Percentiles rank a stretch among this genome's conserved stretches.
Conservation (phyloP, 176 grass and related monocot genomes). For the Triticum urartu region DNA sequence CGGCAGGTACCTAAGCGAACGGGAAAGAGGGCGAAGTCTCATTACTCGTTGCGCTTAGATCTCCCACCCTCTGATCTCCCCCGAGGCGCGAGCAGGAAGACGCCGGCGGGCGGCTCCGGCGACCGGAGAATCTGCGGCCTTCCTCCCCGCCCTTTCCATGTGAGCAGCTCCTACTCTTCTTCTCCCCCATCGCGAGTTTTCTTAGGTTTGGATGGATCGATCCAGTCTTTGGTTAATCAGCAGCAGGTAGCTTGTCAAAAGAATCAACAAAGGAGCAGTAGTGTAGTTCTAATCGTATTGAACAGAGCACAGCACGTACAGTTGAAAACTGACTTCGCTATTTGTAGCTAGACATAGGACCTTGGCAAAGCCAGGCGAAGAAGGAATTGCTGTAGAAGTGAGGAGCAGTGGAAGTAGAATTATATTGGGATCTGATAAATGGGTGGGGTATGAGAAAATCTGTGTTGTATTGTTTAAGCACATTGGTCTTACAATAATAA, state of each 20-base stretch:
- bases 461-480: neutral
- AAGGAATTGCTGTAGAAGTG: neutral
- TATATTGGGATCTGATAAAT: neutral
- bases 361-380: neutral
- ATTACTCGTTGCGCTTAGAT: neutral
- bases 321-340: neutral
- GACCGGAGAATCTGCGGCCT: neutral
- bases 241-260: neutral
- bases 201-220: neutral
- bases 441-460: neutral
- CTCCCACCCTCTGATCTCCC: neutral
- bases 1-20: neutral
- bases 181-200: neutral
- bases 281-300: neutral
- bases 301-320: neutral
- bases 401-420: neutral
- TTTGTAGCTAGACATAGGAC: neutral
- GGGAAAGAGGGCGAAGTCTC: neutral
- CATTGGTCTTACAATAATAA: neutral
- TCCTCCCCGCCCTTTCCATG: neutral
- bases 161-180: neutral
- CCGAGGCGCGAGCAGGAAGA: neutral
- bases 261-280: neutral
- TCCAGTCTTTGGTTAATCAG: neutral
- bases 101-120: neutral